Evolutionary conservation across 164 flowering plant species (phyloP).

Genomic region (Macadamia integrifolia): DNA sequence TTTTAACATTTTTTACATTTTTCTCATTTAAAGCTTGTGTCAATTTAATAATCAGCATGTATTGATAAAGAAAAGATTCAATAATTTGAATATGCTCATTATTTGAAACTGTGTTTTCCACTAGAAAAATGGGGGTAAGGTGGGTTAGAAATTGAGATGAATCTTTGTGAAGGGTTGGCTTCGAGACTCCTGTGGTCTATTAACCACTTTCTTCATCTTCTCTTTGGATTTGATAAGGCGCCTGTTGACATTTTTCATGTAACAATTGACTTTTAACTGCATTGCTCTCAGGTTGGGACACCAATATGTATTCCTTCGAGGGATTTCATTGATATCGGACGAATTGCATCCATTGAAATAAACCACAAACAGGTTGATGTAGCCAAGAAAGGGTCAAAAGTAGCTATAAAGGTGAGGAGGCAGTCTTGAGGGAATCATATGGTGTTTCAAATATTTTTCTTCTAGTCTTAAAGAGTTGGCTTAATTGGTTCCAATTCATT

Average conservation of each 20-base stretch:
- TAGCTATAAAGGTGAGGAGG: constrained; percentile 88
- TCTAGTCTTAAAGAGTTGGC: not conserved
- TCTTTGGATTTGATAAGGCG: too few relatives aligned
- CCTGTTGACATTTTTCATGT: not conserved
- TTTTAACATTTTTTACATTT: too few relatives aligned
- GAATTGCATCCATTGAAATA: constrained; percentile 81
- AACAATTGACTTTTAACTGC: not conserved
- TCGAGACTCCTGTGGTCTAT: not conserved
- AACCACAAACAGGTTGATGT: constrained; percentile 79
- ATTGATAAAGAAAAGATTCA: too few relatives aligned
- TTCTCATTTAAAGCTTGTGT: too few relatives aligned
- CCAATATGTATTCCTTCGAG: constrained; percentile 79
- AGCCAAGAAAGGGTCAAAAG: constrained; percentile 90
- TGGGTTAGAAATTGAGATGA: too few relatives aligned
- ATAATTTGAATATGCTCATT: too few relatives aligned
- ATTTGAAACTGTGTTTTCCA: too few relatives aligned
- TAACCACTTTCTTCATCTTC: too few relatives aligned
- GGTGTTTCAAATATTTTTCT: not conserved
- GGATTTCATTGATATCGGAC: constrained; percentile 81
- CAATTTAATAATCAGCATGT: too few relatives aligned
- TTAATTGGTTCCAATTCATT: not conserved
- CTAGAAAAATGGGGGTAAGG: too few relatives aligned
- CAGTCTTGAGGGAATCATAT: not conserved
- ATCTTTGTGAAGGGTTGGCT: not conserved
- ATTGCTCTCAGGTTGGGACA: constrained; percentile 64